phyloP scores from a whole-genome alignment of 2,329 filamentous ascomycete genomes.

The Nigrograna mackinnonii region DNA sequence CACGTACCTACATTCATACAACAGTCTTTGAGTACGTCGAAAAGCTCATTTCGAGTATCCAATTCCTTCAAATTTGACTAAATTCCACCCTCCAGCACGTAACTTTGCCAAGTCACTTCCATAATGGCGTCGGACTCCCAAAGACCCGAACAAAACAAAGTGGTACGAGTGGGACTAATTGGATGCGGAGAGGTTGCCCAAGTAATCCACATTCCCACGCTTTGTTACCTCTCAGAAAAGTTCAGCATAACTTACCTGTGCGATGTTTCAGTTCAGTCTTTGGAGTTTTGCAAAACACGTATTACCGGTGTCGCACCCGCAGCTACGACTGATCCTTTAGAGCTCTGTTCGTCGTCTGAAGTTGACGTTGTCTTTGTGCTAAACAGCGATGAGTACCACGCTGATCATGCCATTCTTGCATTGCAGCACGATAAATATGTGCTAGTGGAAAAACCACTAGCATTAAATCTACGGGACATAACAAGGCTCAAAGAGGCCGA shows the following conservation, averaged over 20 bases:
- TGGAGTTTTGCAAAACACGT: conserved; percentile 44
- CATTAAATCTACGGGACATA: conserved; percentile 52
- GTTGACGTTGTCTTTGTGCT: conserved; percentile 60
- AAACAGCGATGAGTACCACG: conserved; percentile 59
- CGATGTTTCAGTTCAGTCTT: conserved; percentile 51
- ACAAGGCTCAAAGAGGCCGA: conserved; percentile 56
- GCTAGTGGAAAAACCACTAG: conserved; percentile 63
- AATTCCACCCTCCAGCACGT: too few relatives aligned
- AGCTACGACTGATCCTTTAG: conserved; percentile 42
- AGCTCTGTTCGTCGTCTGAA: conserved; percentile 47
- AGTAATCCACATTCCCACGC: conserved; percentile 57
- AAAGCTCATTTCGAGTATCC: too few relatives aligned
- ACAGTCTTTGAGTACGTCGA: too few relatives aligned
- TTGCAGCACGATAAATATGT: conserved; percentile 59
- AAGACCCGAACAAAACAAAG: too few relatives aligned
- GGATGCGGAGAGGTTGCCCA: conserved; percentile 54
- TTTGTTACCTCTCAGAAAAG: conserved; percentile 42
- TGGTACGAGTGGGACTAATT: background rate
- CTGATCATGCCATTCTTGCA: conserved; percentile 54
- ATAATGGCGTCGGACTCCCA: too few relatives aligned
- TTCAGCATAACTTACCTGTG: conserved; percentile 56
- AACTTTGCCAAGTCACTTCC: too few relatives aligned
- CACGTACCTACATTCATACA: too few relatives aligned
- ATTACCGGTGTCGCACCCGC: conserved; percentile 18
- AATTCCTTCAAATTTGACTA: too few relatives aligned